Evolutionary conservation across 2,329 filamentous ascomycete species (phyloP), one percentile per base, ranked within the genome.

Genomic region (Nannizzia gypsea): DNA sequence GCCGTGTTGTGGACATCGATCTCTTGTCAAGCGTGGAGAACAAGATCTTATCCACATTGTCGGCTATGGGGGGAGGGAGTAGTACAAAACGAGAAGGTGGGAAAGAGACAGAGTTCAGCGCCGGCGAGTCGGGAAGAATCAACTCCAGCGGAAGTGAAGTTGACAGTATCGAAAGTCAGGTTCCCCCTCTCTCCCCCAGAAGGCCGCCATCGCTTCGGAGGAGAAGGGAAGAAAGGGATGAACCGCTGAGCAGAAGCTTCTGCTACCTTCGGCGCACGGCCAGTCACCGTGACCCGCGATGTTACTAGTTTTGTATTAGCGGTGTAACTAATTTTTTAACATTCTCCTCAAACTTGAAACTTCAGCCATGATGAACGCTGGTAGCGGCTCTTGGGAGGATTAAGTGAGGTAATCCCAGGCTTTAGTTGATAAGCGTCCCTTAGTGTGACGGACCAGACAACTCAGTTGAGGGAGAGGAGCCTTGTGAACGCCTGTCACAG

Each of bases 81-180:
- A 52, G 46, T 52, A 52, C 46, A 11, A 52, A 52, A 52, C 46
- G 46, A 52, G 46, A 52, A 52, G 46, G 46, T 52, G 46, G 46
- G 46, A 52, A 52, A 22, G 46, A 52, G 17, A 52, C 46, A 52
- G 22, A 52, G 46, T 52, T 52, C 46, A 52, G 24, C 46, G 13
- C 46, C 46, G 46, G 46, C 46, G 22, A 52, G 46, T 52, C 46
- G 46, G 46, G 46, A 52, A 52, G 46, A 52, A 26, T 52, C 22
- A 52, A 31, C 46, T 24, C 46, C 46, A 52, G 46, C 24, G 46
- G 46, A 9, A 52, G 46, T 22, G 46, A 52, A 22, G 38, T 42
- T n/a, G 38, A 42, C 5, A 15, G n/a, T n/a, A 42, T n/a, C 13
- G n/a, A 42, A 42, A 15, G 38, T 42, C 38, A 42, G n/a, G 38